A percentile compares a stretch with the other conserved stretches of the same genome.
Conservation (phyloP, 2,329 filamentous ascomycete genomes). For the Pseudocercospora macadamiae region DNA sequence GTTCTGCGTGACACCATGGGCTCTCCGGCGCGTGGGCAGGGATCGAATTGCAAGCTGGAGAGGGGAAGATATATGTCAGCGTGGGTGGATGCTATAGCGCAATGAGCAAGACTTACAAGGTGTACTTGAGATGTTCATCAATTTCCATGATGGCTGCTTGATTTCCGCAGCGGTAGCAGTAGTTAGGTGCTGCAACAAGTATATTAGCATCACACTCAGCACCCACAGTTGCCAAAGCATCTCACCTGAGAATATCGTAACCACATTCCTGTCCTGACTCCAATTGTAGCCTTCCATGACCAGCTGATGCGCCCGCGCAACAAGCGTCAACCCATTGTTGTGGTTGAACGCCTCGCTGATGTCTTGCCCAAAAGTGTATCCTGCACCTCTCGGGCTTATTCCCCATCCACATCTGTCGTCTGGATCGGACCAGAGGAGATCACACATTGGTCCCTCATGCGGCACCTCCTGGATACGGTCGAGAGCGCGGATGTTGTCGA, state of each 20-base stretch:
- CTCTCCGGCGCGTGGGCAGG: slow-evolving; percentile 94
- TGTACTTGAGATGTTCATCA: slow-evolving; percentile 98
- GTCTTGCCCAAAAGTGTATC: slow-evolving; percentile 77
- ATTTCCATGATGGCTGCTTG: slow-evolving; percentile 99
- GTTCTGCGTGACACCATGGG: slow-evolving; percentile 96
- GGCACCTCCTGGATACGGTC: slow-evolving; percentile 98
- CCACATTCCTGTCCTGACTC: slow-evolving; percentile 97
- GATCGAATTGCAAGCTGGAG: slow-evolving; percentile 93
- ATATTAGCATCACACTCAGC: slow-evolving; percentile 34
- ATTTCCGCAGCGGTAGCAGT: slow-evolving; percentile 99
- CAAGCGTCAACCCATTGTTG: slow-evolving; percentile 94
- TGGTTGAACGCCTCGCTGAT: slow-evolving; percentile 99
- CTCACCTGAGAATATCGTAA: slow-evolving; percentile 94
- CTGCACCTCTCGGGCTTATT: slow-evolving; percentile 66
- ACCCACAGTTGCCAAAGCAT: not conserved
- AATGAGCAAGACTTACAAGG: slow-evolving; percentile 73
- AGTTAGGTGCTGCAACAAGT: slow-evolving; percentile 58
- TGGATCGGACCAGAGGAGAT: slow-evolving; percentile 96
- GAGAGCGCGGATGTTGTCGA: slow-evolving; percentile 92
- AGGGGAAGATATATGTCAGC: not conserved
- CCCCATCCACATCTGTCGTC: slow-evolving; percentile 83
- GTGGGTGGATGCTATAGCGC: not conserved
- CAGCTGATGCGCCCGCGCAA: slow-evolving; percentile 94
- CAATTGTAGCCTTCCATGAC: slow-evolving; percentile 99
- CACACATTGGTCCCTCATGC: slow-evolving; percentile 97